Conservation (phyloP, 352 stramenopile genomes). For the Phytophthora fragariaefolia region DNA sequence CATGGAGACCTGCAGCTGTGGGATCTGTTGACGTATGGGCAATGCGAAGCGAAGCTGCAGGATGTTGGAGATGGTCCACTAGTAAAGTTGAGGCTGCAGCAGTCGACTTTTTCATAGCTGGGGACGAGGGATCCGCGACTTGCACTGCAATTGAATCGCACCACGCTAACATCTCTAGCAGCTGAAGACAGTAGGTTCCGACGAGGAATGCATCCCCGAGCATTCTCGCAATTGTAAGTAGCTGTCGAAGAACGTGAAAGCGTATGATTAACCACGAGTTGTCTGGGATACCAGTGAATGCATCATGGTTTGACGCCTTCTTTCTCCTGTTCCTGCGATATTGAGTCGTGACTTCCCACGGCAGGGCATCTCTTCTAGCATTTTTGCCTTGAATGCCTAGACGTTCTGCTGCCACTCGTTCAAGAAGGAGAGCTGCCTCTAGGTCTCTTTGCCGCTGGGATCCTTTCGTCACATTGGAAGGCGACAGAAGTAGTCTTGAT, state of each 20-base stretch:
- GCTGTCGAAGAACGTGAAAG: constrained; percentile 82
- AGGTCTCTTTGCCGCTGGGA: constrained; percentile 56
- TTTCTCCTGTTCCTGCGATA: constrained; percentile 37
- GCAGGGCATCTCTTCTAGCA: constrained; percentile 6
- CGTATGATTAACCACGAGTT: constrained; percentile 75
- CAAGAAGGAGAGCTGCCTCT: constrained; percentile 60
- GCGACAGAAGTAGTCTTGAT: constrained; percentile 30
- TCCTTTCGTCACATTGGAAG: constrained; percentile 24
- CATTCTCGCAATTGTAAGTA: constrained; percentile 68
- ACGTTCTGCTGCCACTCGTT: constrained; percentile 53
- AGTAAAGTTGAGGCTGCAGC: constrained; percentile 5
- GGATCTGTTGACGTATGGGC: constrained; percentile 21
- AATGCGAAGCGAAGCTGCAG: constrained; percentile 38
- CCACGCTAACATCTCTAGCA: constrained; percentile 72
- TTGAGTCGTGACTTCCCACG: constrained; percentile 60
- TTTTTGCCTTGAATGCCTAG: constrained; percentile 48
- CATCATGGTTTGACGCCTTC: constrained; percentile 9
- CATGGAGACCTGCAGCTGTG: constrained; percentile 48
- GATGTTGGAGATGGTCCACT: constrained; percentile 49
- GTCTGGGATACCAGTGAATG: constrained; percentile 18
- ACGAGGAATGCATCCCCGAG: constrained; percentile 58
- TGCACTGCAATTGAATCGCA: constrained; percentile 52
- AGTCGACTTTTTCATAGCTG: constrained; percentile 7
- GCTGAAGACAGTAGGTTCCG: constrained; percentile 61
- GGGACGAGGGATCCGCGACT: constrained; percentile 7